A percentile compares a stretch with the other conserved stretches of the same genome.
Evolutionary conservation across 2,329 filamentous ascomycete genomes (phyloP).

Genomic region (Lasiodiplodia hormozganensis): DNA sequence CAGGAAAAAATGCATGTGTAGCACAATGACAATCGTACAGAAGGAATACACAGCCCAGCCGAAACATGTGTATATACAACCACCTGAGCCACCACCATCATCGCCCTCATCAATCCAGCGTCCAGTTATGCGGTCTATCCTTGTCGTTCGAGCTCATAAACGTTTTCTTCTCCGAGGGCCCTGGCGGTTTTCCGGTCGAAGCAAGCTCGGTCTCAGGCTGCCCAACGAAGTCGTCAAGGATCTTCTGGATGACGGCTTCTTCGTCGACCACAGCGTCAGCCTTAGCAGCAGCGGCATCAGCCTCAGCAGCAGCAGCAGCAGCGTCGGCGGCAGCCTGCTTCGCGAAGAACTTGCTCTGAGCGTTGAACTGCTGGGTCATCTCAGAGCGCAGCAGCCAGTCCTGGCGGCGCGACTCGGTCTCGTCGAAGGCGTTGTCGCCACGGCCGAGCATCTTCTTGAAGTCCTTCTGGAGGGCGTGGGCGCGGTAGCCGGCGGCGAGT

Average conservation of each 20-base stretch:
- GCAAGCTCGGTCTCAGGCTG: not conserved
- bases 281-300: not conserved
- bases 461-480: constrained; percentile 5
- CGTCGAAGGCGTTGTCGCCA: constrained; percentile 2
- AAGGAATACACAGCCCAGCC: too few species aligned
- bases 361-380: not conserved
- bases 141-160: too few species aligned
- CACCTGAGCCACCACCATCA: not conserved
- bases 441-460: constrained; percentile 10
- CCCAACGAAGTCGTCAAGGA: not conserved
- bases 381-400: not conserved
- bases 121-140: not conserved
- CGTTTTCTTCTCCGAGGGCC: too few species aligned
- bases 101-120: not conserved
- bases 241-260: not conserved
- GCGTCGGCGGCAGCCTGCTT: not conserved
- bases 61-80: too few species aligned
- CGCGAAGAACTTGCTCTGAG: not conserved
- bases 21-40: too few species aligned
- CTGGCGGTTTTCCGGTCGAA: not conserved
- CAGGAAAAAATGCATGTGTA: too few species aligned
- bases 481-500: not conserved
- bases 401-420: not conserved
- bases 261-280: not conserved
- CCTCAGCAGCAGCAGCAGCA: not conserved